Evolutionary conservation across 2,329 filamentous ascomycete species (phyloP).

Genomic region (Ustilaginoidea virens): DNA sequence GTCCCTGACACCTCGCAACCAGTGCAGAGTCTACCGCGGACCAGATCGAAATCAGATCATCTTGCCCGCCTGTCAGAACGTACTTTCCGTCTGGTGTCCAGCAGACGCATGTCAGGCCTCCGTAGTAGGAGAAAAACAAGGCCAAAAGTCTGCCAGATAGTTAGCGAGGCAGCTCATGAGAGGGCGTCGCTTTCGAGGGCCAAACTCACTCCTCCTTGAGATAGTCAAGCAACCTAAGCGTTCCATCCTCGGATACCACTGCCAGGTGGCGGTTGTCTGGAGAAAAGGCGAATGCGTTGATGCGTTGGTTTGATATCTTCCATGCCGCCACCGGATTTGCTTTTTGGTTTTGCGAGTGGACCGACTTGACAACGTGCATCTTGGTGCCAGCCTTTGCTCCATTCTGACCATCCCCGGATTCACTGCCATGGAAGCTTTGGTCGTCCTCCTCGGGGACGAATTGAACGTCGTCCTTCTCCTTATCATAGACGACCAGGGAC

Average conservation of each 20-base stretch:
- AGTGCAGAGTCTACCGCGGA: conserved; percentile 69
- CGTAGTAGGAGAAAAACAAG: conserved; percentile 83
- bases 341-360: conserved; percentile 88
- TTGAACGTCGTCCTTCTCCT: conserved; percentile 80
- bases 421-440: conserved; percentile 50
- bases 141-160: conserved; percentile 51
- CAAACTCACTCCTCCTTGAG: conserved; percentile 63
- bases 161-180: conserved; percentile 5
- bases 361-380: conserved; percentile 73
- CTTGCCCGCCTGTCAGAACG: conserved; percentile 85
- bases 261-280: conserved; percentile 79
- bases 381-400: conserved; percentile 21
- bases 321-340: conserved; percentile 82
- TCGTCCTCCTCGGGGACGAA: conserved; percentile 56
- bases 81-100: conserved; percentile 98
- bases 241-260: conserved; percentile 82
- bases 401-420: conserved; percentile 20
- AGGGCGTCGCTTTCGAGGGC: too few species aligned
- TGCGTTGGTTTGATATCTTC: conserved; percentile 81
- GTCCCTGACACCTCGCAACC: conserved; percentile 84
- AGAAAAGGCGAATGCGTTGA: conserved; percentile 85
- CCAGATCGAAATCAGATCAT: conserved; percentile 95
- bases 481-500: conserved; percentile 84
- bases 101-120: conserved; percentile 80
- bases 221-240: conserved; percentile 81